Evolutionary conservation across 306 rosid species (phyloP), one percentile per base, ranked within the genome.

Genomic region (Pyrus betulifolia): DNA sequence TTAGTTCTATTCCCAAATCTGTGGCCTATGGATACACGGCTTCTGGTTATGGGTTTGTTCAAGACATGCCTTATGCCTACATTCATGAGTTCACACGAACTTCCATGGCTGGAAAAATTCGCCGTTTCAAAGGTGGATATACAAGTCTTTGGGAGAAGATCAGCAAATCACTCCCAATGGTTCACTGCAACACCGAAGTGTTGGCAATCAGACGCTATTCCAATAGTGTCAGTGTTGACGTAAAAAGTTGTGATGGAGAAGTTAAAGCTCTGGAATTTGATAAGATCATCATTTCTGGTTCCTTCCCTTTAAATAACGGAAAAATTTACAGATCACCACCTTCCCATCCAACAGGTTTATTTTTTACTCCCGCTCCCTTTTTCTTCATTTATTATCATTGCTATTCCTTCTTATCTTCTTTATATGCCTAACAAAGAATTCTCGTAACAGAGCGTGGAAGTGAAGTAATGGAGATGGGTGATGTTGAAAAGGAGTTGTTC

Each of bases 11-110:
- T 82, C 97, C 98, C 38, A 91, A 91, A 83, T 93, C 98, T 30
- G 96, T 93, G 80, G 90, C 90, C 67, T 93, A 93, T 83, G 98
- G 98, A 31, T 93, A 87, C 80, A 93, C 98, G 70, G 97, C 97
- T 85, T 94, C 98, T 31, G 98, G 98, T 13, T 94, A 88, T 83
- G 97, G 96, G 4, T 94, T 86, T 84, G 63, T 85, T 54, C 93
- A 91, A 85, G 97, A 94, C 80, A 88, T 89, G 93, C 96, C 98
- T 70, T 94, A 94, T 80, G 97, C 98, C 8, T 94, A 91, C 72
- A 79, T 89, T 69, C 97, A 94, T 80, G 97, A 94, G 82, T 94
- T 91, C 76, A 93, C 93, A 22, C 85, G 96, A 68, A 94, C 98
- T 3, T 94, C 98, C 45, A 91, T 94, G 97, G 98, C 96, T 4